phyloP scores from a whole-genome alignment of 2,329 filamentous ascomycete species.

The Aspergillus carbonarius region DNA sequence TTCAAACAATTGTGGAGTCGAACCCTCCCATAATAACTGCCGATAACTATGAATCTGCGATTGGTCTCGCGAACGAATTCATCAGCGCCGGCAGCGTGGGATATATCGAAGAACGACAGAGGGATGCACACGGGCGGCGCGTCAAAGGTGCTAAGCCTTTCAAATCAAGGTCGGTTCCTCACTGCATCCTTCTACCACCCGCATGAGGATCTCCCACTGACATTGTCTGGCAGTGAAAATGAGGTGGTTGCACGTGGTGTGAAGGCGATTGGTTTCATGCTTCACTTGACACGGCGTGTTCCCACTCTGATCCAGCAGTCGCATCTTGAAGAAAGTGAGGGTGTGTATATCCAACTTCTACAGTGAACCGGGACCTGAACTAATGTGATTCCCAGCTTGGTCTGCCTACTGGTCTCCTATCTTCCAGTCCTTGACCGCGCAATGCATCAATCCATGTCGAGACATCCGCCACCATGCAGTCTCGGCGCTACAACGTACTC shows the following conservation, averaged over 20 bases:
- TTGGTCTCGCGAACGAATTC: conserved; percentile 84
- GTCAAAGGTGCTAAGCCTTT: conserved; percentile 54
- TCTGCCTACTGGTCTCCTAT: conserved; percentile 97
- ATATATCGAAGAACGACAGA: conserved; percentile 66
- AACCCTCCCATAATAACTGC: conserved; percentile 82
- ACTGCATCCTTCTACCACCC: conserved; percentile 21
- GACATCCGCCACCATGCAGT: conserved; percentile 90
- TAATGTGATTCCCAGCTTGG: conserved; percentile 64
- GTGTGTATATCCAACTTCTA: conserved; percentile 45
- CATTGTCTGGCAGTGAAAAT: conserved; percentile 55
- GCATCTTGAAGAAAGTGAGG: conserved; percentile 82
- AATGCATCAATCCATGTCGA: conserved; percentile 91
- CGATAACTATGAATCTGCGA: conserved; percentile 90
- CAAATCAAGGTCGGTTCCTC: conserved; percentile 51
- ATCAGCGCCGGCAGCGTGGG: conserved; percentile 77
- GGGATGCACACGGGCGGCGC: conserved; percentile 55
- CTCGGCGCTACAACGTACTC: conserved; percentile 76
- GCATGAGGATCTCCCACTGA: neutral
- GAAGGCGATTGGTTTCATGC: conserved; percentile 77
- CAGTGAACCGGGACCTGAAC: neutral
- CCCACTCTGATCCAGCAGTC: conserved; percentile 88
- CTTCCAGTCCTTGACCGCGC: conserved; percentile 80
- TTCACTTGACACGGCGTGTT: conserved; percentile 76
- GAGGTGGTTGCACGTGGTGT: conserved; percentile 74
- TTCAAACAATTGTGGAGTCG: conserved; percentile 71